phyloP scores from a whole-genome alignment of 106 monocot species.

The Iris macrosiphon region DNA sequence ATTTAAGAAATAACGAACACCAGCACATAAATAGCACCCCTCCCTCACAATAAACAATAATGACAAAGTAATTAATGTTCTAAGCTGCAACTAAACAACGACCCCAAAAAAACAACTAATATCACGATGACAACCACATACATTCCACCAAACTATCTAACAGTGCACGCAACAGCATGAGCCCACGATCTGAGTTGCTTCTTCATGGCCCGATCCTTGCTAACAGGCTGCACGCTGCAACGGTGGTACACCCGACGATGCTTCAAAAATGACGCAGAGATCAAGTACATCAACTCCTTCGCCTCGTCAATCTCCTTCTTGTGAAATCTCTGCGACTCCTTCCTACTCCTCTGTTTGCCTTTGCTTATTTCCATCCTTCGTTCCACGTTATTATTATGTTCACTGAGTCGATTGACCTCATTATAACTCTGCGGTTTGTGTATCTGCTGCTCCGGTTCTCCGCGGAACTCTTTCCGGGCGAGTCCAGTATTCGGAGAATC shows the following conservation, averaged over 20 bases:
- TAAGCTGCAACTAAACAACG: too few species aligned
- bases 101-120: too few species aligned
- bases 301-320: neutral
- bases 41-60: too few species aligned
- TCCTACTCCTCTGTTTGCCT: neutral
- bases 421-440: neutral
- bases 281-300: neutral
- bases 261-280: neutral
- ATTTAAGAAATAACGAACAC: too few species aligned
- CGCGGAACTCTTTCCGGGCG: too few species aligned
- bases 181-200: slow-evolving; percentile 45
- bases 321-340: neutral
- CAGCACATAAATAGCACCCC: too few species aligned
- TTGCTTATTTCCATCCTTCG: neutral
- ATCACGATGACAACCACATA: too few species aligned
- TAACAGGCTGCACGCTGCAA: slow-evolving; percentile 5
- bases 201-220: slow-evolving; percentile 30
- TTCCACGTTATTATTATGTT: neutral
- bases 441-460: neutral
- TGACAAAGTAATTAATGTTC: too few species aligned
- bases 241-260: neutral
- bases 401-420: neutral
- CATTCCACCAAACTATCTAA: slow-evolving; percentile 9
- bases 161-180: slow-evolving; percentile 43
- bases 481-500: too few species aligned